Conservation (phyloP, 495 filamentous ascomycete species). For the Penicillium antarcticum region DNA sequence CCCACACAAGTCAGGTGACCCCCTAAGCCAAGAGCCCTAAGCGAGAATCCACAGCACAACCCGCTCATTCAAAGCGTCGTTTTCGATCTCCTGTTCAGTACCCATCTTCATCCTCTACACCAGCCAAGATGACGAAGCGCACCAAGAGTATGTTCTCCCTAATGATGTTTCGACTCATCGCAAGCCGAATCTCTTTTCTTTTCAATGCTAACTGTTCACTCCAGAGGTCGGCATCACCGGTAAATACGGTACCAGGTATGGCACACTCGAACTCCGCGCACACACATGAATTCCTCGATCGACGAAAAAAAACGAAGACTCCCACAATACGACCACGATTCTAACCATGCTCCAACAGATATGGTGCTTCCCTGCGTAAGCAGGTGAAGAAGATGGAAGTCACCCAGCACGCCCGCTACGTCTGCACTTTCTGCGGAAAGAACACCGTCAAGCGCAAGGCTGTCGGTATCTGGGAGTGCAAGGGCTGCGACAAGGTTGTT, state of each 20-base stretch:
- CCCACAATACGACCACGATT: constrained; percentile 17
- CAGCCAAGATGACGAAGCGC: constrained; percentile 87
- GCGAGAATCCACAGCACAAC: constrained; percentile 47
- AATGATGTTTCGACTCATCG: not conserved
- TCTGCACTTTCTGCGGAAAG: constrained; percentile 92
- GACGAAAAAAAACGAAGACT: constrained; percentile 11
- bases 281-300: constrained; percentile 17
- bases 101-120: constrained; percentile 45
- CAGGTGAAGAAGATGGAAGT: constrained; percentile 99
- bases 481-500: constrained; percentile 86
- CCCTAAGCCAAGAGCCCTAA: constrained; percentile 38
- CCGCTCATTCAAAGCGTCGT: constrained; percentile 34
- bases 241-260: constrained; percentile 69
- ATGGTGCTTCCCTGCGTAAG: constrained; percentile 99
- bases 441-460: constrained; percentile 85
- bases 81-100: constrained; percentile 41
- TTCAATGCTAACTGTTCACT: constrained; percentile 30
- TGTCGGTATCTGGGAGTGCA: constrained; percentile 97
- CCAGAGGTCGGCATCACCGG: constrained; percentile 81
- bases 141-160: constrained; percentile 68
- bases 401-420: constrained; percentile 90
- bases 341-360: constrained; percentile 54
- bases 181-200: not conserved
- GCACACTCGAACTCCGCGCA: constrained; percentile 22
- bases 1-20: constrained; percentile 23